Evolutionary conservation across 2,329 filamentous ascomycete genomes (phyloP).

Genomic region (Aspergillus proliferans): DNA sequence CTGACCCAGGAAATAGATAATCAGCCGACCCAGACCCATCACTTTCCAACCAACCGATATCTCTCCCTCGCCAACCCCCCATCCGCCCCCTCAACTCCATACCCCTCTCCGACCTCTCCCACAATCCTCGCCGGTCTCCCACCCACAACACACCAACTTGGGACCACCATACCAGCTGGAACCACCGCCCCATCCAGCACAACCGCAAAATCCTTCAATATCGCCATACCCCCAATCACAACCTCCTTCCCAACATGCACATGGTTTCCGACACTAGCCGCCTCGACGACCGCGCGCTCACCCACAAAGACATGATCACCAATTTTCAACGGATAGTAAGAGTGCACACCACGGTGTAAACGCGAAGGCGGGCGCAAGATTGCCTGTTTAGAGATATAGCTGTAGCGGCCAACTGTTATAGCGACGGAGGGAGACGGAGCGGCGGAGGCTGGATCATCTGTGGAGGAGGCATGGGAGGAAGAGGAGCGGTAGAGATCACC

Average conservation of each 20-base stretch:
- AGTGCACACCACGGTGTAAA: conserved; percentile 62
- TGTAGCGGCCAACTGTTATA: conserved; percentile 86
- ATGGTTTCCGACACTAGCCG: conserved; percentile 75
- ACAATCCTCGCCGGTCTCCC: conserved; percentile 73
- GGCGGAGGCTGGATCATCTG: conserved; percentile 28
- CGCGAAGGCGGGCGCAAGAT: conserved; percentile 78
- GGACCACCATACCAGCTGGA: conserved; percentile 82
- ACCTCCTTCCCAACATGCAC: conserved; percentile 76
- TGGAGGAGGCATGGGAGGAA: conserved; percentile 18
- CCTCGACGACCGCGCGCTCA: conserved; percentile 67
- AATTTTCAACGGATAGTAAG: conserved; percentile 78
- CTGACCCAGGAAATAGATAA: too few relatives aligned
- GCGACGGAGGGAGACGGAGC: conserved; percentile 39
- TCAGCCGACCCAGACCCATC: conserved; percentile 1
- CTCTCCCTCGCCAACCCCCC: conserved; percentile 39
- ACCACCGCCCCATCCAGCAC: conserved; percentile 80
- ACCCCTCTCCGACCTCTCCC: conserved; percentile 60
- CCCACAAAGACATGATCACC: conserved; percentile 93
- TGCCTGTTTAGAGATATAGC: conserved; percentile 72
- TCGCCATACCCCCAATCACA: conserved; percentile 76
- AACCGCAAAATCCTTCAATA: conserved; percentile 88
- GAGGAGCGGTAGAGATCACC: conserved; percentile 68
- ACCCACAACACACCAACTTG: conserved; percentile 86
- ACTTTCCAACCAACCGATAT: conserved; percentile 34
- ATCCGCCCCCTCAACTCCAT: conserved; percentile 41